These are phyloP conservation scores for Sodiomyces alkalinus DNA, from an alignment of 2,329 filamentous ascomycete genomes.

Conservation along the genomic window DNA sequence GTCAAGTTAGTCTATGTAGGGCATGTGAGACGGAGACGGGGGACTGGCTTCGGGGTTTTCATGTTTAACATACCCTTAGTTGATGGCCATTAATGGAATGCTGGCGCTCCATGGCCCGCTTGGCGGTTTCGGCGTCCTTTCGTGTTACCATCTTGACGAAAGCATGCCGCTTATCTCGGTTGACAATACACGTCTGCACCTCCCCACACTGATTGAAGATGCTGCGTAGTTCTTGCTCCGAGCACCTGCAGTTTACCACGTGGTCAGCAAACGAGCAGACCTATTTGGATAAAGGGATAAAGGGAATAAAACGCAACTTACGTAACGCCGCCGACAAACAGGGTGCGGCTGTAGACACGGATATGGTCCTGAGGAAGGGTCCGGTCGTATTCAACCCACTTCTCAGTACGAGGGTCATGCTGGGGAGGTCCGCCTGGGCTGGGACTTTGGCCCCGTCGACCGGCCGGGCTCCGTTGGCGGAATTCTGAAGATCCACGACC, in stretches of 20 bases:
- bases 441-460: constrained; percentile 50
- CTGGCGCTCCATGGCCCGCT: constrained; percentile 67
- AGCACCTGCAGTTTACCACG: constrained; percentile 32
- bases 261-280: constrained; percentile 1
- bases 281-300: not conserved
- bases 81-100: constrained; percentile 57
- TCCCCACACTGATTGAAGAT: constrained; percentile 72
- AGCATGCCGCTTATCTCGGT: constrained; percentile 93
- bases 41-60: no score
- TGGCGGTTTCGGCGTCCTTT: constrained; percentile 67
- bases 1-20: constrained; percentile 3
- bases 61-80: constrained; percentile 55
- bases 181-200: constrained; percentile 96
- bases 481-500: constrained; percentile 53
- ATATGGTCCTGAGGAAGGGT: constrained; percentile 62
- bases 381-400: constrained; percentile 69
- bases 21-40: not conserved
- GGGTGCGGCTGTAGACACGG: constrained; percentile 84
- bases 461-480: constrained; percentile 72
- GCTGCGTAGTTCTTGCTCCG: constrained; percentile 65
- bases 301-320: constrained; percentile 30
- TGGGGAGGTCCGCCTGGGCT: constrained; percentile 28
- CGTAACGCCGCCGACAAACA: constrained; percentile 94
- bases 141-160: constrained; percentile 98
- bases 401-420: constrained; percentile 24